A percentile compares a stretch with the other conserved stretches of the same genome.
These are phyloP conservation scores for Xylariaceae sp. DNA, from an alignment of 2,329 filamentous ascomycete genomes.

Conservation along the genomic window DNA sequence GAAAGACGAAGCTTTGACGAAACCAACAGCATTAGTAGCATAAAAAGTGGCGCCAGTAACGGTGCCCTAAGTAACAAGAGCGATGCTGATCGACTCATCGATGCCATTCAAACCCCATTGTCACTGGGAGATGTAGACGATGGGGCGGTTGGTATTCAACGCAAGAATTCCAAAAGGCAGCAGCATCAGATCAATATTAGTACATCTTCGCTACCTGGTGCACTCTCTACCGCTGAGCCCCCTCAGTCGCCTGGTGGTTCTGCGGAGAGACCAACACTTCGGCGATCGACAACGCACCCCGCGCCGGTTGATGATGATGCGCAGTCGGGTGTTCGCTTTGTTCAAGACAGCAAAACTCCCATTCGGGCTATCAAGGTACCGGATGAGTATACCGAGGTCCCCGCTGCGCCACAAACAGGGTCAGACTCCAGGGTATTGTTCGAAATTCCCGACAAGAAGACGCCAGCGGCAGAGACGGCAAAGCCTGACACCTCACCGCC, in stretches of 20 bases:
- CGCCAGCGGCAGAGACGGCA: neutral
- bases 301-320: constrained; percentile 15
- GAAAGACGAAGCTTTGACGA: constrained; percentile 38
- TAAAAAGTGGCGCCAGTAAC: constrained; percentile 44
- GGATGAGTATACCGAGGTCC: constrained; percentile 43
- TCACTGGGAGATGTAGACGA: constrained; percentile 38
- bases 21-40: constrained; percentile 39
- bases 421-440: constrained; percentile 38
- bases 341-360: constrained; percentile 45
- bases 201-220: constrained; percentile 11
- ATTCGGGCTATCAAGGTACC: constrained; percentile 48
- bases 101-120: constrained; percentile 65
- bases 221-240: constrained; percentile 4
- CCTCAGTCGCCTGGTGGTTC: neutral
- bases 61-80: constrained; percentile 53
- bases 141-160: constrained; percentile 12
- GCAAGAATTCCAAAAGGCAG: constrained; percentile 19
- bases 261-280: constrained; percentile 5
- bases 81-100: constrained; percentile 68
- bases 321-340: constrained; percentile 36
- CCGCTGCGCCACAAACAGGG: constrained; percentile 28
- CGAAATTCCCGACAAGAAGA: constrained; percentile 33
- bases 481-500: constrained; percentile 1
- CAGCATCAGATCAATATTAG: constrained; percentile 10
- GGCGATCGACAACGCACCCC: constrained; percentile 4